These are phyloP conservation scores for Magnolia officinalis DNA, from an alignment of 164 flowering plant genomes.

Conservation along the genomic window DNA sequence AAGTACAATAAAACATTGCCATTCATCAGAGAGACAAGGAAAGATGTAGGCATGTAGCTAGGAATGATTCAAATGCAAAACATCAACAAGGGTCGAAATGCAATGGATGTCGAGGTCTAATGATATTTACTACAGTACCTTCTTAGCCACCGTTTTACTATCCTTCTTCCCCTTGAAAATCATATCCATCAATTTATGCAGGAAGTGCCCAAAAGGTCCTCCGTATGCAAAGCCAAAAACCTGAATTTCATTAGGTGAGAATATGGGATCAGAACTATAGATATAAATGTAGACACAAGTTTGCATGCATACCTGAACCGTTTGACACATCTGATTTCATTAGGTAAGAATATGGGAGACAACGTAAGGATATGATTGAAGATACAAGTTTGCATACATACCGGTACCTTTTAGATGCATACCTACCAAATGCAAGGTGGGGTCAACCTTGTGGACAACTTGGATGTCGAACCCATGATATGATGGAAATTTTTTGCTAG, in stretches of 20 bases:
- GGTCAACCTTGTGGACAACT: too few species aligned
- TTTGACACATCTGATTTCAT: background rate
- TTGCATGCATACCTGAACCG: background rate
- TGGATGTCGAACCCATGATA: too few species aligned
- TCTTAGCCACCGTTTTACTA: conserved; percentile 70
- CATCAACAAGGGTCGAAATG: background rate
- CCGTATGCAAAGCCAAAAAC: conserved; percentile 76
- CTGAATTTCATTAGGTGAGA: conserved; percentile 35
- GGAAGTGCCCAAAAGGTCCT: conserved; percentile 90
- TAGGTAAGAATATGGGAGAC: background rate
- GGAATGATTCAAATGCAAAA: background rate
- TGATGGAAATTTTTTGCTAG: too few species aligned
- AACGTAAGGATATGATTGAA: background rate
- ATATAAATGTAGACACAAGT: background rate
- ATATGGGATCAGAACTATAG: background rate
- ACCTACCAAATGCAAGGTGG: too few species aligned
- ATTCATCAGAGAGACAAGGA: too few species aligned
- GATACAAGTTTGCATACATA: too few species aligned
- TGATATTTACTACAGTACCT: conserved; percentile 42
- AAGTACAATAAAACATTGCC: too few species aligned
- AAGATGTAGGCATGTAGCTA: background rate
- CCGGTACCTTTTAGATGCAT: too few species aligned
- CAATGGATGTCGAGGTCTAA: background rate
- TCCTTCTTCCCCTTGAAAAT: conserved; percentile 92
- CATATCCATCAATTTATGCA: conserved; percentile 65